A percentile compares a stretch with the other conserved stretches of the same genome.
phyloP scores from a whole-genome alignment of 768 basidiomycete genomes.

The Fistulinella prunicolor region DNA sequence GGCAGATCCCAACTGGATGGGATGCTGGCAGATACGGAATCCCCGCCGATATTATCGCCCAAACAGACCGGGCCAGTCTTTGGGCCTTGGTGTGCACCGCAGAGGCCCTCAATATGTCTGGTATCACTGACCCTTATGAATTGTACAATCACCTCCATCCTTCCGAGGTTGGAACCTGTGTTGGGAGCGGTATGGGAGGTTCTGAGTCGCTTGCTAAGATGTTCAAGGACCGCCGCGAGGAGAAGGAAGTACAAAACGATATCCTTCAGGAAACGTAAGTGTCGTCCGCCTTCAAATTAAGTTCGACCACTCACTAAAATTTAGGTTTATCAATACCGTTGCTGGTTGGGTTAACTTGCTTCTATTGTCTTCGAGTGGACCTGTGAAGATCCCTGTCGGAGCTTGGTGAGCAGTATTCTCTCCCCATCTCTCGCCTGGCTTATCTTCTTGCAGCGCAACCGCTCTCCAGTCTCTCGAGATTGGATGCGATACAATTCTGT shows the following conservation, averaged over 20 bases:
- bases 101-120: slow-evolving; percentile 94
- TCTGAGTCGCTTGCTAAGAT: slow-evolving; percentile 86
- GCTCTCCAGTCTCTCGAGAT: slow-evolving; percentile 98
- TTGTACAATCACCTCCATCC: slow-evolving; percentile 96
- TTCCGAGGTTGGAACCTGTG: slow-evolving; percentile 88
- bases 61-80: slow-evolving; percentile 87
- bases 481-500: slow-evolving; percentile 91
- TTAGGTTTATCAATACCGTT: slow-evolving; percentile 97
- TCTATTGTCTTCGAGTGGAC: slow-evolving; percentile 92
- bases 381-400: slow-evolving; percentile 98
- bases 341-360: slow-evolving; percentile 98
- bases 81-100: slow-evolving; percentile 95
- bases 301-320: slow-evolving; percentile 2
- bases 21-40: slow-evolving; percentile 95
- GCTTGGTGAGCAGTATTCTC: slow-evolving; percentile 67
- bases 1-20: slow-evolving; percentile 98
- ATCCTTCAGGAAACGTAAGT: slow-evolving; percentile 95
- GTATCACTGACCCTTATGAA: slow-evolving; percentile 97
- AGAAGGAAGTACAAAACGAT: slow-evolving; percentile 97
- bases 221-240: slow-evolving; percentile 99
- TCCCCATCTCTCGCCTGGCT: neutral
- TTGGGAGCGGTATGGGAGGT: slow-evolving; percentile 99
- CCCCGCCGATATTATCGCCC: slow-evolving; percentile 92
- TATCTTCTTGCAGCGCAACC: slow-evolving; percentile 63
- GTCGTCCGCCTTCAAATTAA: neutral